phyloP scores from a whole-genome alignment of 2,329 filamentous ascomycete species.

The Colletotrichum sp. region DNA sequence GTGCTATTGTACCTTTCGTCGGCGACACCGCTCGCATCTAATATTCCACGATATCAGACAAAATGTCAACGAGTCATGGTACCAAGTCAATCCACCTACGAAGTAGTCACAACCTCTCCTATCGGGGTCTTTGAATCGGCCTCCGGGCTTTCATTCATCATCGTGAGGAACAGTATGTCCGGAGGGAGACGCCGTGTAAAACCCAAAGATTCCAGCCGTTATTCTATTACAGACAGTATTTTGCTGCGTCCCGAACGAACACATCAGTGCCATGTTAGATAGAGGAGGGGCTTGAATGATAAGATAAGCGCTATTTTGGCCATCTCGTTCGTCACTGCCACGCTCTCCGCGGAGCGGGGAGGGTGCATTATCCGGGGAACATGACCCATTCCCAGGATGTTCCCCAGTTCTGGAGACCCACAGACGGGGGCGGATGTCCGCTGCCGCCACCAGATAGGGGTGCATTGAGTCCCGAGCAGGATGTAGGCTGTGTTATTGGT shows the following conservation, averaged over 20 bases:
- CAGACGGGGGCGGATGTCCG: not conserved
- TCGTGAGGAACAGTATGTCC: not conserved
- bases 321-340: not conserved
- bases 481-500: not conserved
- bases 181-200: not conserved
- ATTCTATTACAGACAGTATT: not conserved
- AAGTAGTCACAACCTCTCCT: not conserved
- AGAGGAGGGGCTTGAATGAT: not conserved
- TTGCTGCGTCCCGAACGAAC: not conserved
- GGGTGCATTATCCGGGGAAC: not conserved
- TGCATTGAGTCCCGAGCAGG: not conserved
- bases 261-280: not conserved
- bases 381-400: not conserved
- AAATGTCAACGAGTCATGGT: not conserved
- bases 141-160: not conserved
- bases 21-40: constrained; percentile 49
- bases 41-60: not conserved
- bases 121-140: not conserved
- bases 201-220: not conserved
- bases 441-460: not conserved
- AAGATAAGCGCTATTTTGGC: not conserved
- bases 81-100: not conserved
- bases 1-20: constrained; percentile 40
- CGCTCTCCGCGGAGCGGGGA: not conserved
- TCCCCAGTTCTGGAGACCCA: not conserved